Evolutionary conservation across 148 eudicot species (phyloP).

Genomic region (Diospyros lotus): DNA sequence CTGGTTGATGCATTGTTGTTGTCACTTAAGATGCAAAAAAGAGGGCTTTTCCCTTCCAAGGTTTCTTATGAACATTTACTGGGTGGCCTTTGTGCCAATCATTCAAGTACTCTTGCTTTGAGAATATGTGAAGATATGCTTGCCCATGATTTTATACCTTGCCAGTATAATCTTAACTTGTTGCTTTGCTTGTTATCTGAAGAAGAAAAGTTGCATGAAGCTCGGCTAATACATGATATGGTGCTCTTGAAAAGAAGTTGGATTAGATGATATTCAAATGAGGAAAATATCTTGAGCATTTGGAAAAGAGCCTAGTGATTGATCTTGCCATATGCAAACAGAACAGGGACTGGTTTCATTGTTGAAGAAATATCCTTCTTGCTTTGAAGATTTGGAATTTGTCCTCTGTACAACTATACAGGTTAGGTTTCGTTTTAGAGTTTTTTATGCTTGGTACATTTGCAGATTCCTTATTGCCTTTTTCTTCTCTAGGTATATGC

Average conservation of each 20-base stretch:
- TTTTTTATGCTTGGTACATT: no score
- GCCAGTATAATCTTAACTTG: constrained; percentile 19
- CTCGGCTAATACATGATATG: constrained; percentile 6
- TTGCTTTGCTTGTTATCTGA: constrained; percentile 26
- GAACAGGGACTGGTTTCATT: not conserved
- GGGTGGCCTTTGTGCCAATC: constrained; percentile 26
- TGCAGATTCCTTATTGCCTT: no score
- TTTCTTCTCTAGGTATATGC: no score
- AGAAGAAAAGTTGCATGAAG: constrained; percentile 23
- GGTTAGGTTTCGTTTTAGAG: no score
- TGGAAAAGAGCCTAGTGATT: not conserved
- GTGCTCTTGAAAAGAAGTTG: constrained; percentile 2
- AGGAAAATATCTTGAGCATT: not conserved
- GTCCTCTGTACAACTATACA: not conserved
- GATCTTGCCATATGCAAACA: constrained; percentile 3
- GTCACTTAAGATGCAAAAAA: constrained; percentile 32
- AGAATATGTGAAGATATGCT: constrained; percentile 38
- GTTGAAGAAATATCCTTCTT: constrained; percentile 2
- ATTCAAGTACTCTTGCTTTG: constrained; percentile 22
- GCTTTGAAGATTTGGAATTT: not conserved
- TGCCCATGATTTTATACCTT: constrained; percentile 24
- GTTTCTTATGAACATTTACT: constrained; percentile 33
- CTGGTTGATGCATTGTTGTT: constrained; percentile 37
- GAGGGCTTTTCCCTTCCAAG: constrained; percentile 37
- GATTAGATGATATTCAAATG: not conserved